Evolutionary conservation across 306 rosid species (phyloP), one percentile per base, ranked within the genome.

Genomic region (Morella rubra): DNA sequence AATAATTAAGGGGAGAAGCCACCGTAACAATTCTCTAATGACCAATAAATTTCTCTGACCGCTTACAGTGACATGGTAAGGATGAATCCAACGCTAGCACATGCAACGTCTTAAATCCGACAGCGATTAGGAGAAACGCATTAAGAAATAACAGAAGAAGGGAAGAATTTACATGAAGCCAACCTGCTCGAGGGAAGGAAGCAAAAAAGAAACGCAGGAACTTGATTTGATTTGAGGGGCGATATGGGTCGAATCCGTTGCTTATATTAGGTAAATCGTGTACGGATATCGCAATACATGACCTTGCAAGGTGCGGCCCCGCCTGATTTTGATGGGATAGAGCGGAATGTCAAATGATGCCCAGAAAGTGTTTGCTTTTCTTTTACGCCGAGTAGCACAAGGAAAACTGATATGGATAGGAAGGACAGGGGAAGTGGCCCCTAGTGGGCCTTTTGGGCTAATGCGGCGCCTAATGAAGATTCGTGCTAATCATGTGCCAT

Each of bases 141-240:
- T 56, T 56, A 32, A 32, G 37, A 32, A 32, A 32, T 32, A 32
- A 2, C 37, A 32, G 37, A 32, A 32, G 32, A n/a, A 27, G 27
- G 50, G 41, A 71, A 60, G 41, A n/a, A 53, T 70, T 44, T 45
- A 1, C 7, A 0, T 14, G 60, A 54, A 47, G 59, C 49, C 54
- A 80, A 86, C 84, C 87, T 86, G 85, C 24, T 78, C 61, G 80
- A 75, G 71, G 67, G 78, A 65, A 78, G 45, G 32, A 11, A 62
- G 71, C 46, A 66, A 45, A 41, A 65, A 76, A 56, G 61, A 1
- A 58, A 50, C 18, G 7, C 27, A 46, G 32, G 44, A 19, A 66
- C 4, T 42, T 41, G 11, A n/a, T 66, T n/a, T 66, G 71, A 66
- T 8, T 32, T 8, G 51, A 66, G 27, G 50, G 27, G 50, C 50